These are phyloP conservation scores for Aspergillus mulundensis DNA, from an alignment of 495 filamentous ascomycete genomes.

Conservation along the genomic window DNA sequence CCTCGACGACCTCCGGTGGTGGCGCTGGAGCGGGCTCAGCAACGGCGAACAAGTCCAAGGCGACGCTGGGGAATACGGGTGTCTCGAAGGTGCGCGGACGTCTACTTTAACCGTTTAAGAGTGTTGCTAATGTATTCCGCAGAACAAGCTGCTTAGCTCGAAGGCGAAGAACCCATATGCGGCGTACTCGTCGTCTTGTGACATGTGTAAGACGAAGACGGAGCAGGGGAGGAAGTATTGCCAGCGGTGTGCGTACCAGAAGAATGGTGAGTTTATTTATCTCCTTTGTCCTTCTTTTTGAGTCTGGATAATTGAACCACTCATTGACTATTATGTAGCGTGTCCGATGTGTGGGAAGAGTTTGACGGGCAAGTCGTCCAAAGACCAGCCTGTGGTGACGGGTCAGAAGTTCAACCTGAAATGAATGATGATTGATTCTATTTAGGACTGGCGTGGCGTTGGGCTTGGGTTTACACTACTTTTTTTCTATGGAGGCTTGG, in stretches of 20 bases:
- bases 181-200: constrained; percentile 59
- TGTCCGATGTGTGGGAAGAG: constrained; percentile 66
- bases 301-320: too few species aligned
- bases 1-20: constrained; percentile 54
- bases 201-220: constrained; percentile 61
- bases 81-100: constrained; percentile 33
- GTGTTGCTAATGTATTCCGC: neutral
- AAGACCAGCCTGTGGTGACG: constrained; percentile 51
- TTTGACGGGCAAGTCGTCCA: constrained; percentile 43
- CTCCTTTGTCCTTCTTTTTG: too few species aligned
- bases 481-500: neutral
- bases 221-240: constrained; percentile 60
- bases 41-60: constrained; percentile 45
- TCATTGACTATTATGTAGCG: constrained; percentile 32
- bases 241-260: constrained; percentile 63
- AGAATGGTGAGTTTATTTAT: constrained; percentile 46
- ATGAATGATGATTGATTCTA: constrained; percentile 30
- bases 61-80: constrained; percentile 36
- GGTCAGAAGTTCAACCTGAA: constrained; percentile 65
- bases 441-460: constrained; percentile 19
- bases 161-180: constrained; percentile 68
- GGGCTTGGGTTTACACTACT: neutral
- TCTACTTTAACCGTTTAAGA: too few species aligned
- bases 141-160: constrained; percentile 67
- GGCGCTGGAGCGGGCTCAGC: constrained; percentile 19